phyloP scores from a whole-genome alignment of 306 rosid genomes.

The Alnus rubra region DNA sequence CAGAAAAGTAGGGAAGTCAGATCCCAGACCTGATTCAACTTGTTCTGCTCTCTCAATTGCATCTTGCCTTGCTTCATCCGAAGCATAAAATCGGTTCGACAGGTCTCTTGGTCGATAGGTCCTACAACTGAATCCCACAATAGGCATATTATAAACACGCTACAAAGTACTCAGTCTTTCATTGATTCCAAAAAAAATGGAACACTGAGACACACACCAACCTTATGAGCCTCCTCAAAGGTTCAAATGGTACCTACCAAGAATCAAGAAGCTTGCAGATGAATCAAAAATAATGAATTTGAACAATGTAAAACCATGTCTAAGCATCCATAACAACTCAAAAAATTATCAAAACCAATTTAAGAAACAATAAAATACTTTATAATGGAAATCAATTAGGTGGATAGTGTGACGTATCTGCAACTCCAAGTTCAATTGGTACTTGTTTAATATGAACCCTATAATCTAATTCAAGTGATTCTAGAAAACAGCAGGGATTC shows the following conservation, averaged over 20 bases:
- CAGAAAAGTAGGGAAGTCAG: constrained; percentile 40
- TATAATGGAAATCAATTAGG: neutral
- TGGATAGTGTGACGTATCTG: neutral
- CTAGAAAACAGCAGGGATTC: neutral
- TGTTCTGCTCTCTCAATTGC: constrained; percentile 46
- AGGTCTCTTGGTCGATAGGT: constrained; percentile 40
- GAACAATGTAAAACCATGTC: neutral
- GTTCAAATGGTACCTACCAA: constrained; percentile 42
- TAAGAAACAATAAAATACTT: neutral
- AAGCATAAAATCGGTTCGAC: constrained; percentile 46
- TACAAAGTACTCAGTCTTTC: neutral
- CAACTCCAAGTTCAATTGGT: no score
- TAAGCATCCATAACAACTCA: neutral
- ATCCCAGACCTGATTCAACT: constrained; percentile 36
- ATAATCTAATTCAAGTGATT: no score
- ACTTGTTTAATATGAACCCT: no score
- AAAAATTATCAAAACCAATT: neutral
- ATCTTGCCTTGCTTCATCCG: constrained; percentile 37
- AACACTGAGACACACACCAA: neutral
- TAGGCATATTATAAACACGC: neutral
- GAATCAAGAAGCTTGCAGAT: neutral
- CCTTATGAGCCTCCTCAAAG: constrained; percentile 39
- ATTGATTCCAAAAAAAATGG: neutral
- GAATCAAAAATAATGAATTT: neutral
- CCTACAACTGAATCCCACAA: constrained; percentile 15